phyloP scores from a whole-genome alignment of 2,329 filamentous ascomycete species.

The Fusarium oligoseptatum region DNA sequence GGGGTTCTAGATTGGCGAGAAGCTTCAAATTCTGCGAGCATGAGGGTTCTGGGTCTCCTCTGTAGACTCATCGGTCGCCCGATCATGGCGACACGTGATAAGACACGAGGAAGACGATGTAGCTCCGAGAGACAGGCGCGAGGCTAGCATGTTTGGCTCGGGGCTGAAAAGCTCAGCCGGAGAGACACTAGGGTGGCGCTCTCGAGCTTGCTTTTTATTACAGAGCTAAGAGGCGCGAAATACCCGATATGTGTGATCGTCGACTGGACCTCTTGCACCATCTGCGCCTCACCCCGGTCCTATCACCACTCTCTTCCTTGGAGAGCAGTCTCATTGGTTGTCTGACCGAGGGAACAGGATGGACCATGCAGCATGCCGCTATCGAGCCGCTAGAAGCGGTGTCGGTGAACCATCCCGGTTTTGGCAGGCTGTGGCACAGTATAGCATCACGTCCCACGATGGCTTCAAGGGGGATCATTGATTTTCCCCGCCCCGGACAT shows the following conservation, averaged over 20 bases:
- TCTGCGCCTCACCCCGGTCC: slow-evolving; percentile 49
- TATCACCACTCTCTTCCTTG: slow-evolving; percentile 46
- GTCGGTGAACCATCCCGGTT: slow-evolving; percentile 48
- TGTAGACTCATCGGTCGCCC: neutral
- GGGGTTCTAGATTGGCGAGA: slow-evolving; percentile 14
- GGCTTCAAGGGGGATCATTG: slow-evolving; percentile 47
- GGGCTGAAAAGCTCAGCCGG: slow-evolving; percentile 6
- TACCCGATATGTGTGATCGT: slow-evolving; percentile 47
- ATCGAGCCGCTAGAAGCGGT: slow-evolving; percentile 48
- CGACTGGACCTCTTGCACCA: slow-evolving; percentile 45
- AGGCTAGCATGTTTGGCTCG: neutral
- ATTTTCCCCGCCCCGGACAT: slow-evolving; percentile 43
- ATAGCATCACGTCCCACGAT: slow-evolving; percentile 45
- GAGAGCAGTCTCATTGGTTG: slow-evolving; percentile 43
- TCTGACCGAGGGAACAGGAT: slow-evolving; percentile 43
- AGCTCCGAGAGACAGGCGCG: neutral
- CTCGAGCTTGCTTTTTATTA: slow-evolving; percentile 37
- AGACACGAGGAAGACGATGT: neutral
- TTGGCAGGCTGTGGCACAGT: slow-evolving; percentile 46
- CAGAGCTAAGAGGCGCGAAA: slow-evolving; percentile 43
- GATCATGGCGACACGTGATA: neutral
- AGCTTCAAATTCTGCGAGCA: neutral
- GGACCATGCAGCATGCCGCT: slow-evolving; percentile 45
- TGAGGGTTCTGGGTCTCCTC: neutral
- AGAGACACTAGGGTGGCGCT: slow-evolving; percentile 28